phyloP scores from a whole-genome alignment of 306 rosid genomes.

The Castanea mollissima region DNA sequence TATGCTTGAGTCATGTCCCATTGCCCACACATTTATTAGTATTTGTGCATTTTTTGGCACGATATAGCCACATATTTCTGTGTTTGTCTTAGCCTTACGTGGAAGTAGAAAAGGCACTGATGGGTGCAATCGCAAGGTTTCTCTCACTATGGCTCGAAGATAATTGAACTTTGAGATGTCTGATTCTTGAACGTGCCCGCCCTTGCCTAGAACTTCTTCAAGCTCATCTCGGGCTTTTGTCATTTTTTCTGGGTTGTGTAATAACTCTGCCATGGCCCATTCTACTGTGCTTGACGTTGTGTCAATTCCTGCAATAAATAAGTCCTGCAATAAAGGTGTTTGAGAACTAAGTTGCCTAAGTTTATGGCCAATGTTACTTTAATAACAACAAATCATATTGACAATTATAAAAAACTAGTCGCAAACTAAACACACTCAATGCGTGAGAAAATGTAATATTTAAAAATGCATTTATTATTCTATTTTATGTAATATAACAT shows the following conservation, averaged over 20 bases:
- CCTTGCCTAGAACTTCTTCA: background rate
- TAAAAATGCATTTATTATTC: no score
- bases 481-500: no score
- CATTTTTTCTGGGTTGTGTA: slow-evolving; percentile 12
- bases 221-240: slow-evolving; percentile 14
- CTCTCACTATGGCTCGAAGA: slow-evolving; percentile 23
- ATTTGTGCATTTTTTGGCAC: slow-evolving; percentile 21
- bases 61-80: slow-evolving; percentile 4
- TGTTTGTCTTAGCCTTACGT: background rate
- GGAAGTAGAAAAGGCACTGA: slow-evolving; percentile 27
- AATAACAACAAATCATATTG: no score
- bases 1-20: no score
- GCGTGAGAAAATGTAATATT: no score
- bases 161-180: slow-evolving; percentile 18
- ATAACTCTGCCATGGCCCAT: slow-evolving; percentile 38
- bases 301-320: slow-evolving; percentile 23
- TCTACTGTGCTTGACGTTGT: slow-evolving; percentile 19
- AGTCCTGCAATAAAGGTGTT: no score
- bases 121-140: slow-evolving; percentile 34
- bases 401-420: no score
- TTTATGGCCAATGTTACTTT: no score
- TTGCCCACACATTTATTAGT: background rate
- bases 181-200: slow-evolving; percentile 18
- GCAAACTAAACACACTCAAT: no score
- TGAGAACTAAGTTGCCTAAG: no score